Evolutionary conservation across 1,139 yeast species (phyloP).

Genomic region (Blastobotrys arbuscula): DNA sequence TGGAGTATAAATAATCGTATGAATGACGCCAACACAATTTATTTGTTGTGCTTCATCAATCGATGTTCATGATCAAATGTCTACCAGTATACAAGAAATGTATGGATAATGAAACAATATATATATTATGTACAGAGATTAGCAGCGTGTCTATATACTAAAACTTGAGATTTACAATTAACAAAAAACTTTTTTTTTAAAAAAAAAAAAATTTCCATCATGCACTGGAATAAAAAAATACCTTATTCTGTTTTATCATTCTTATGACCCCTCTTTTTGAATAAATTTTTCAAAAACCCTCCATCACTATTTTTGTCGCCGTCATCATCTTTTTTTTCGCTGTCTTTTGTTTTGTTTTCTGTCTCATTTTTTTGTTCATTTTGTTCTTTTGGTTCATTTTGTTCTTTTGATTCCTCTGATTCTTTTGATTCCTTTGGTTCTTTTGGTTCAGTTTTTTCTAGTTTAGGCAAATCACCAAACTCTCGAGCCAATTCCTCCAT

Average conservation of each 20-base stretch:
- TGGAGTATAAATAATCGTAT: no score
- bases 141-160: no score
- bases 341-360: neutral
- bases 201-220: neutral
- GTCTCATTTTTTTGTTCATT: constrained; percentile 11
- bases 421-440: neutral
- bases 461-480: constrained; percentile 68
- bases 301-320: constrained; percentile 11
- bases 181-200: neutral
- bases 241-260: neutral
- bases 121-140: no score
- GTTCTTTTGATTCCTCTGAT: neutral
- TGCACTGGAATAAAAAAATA: no score
- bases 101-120: no score
- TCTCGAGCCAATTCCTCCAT: constrained; percentile 94
- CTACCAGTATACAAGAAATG: no score
- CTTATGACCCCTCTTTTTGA: constrained; percentile 26
- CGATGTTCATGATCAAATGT: no score
- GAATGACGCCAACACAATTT: no score
- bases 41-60: no score
- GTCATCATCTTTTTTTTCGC: constrained; percentile 14
- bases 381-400: constrained; percentile 2
- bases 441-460: neutral
- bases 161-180: no score
- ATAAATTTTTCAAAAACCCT: constrained; percentile 28